Evolutionary conservation across 1,284 basidiomycete genomes (phyloP).

Genomic region (Ceratorhiza oryzae-sativae): DNA sequence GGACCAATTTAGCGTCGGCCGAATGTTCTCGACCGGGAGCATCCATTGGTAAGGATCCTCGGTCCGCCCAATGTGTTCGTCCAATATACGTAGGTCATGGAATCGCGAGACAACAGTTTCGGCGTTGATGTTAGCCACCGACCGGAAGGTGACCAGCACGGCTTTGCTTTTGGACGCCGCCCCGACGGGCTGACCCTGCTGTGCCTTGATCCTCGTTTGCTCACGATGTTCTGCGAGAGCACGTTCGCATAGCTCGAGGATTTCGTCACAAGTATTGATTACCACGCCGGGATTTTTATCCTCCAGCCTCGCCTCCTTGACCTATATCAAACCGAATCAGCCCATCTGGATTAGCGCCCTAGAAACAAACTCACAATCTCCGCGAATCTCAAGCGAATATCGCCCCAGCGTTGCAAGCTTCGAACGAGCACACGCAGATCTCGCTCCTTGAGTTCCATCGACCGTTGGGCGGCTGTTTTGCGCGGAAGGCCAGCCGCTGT

Average conservation of each 20-base stretch:
- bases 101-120: conserved; percentile 93
- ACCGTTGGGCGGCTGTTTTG: conserved; percentile 88
- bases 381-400: conserved; percentile 94
- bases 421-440: conserved; percentile 96
- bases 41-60: conserved; percentile 82
- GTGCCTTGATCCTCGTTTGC: conserved; percentile 75
- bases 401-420: conserved; percentile 97
- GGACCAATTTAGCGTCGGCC: conserved; percentile 95
- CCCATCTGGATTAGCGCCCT: conserved; percentile 32
- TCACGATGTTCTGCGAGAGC: conserved; percentile 87
- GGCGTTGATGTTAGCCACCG: conserved; percentile 94
- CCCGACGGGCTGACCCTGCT: conserved; percentile 84
- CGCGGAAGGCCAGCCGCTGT: conserved; percentile 66
- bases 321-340: conserved; percentile 56
- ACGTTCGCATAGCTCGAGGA: conserved; percentile 83
- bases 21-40: conserved; percentile 90
- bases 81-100: conserved; percentile 89
- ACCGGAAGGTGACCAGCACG: conserved; percentile 88
- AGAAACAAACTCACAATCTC: conserved; percentile 72
- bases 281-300: conserved; percentile 96
- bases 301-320: conserved; percentile 89
- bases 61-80: conserved; percentile 72
- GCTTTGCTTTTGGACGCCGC: conserved; percentile 86
- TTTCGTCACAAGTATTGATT: conserved; percentile 90
- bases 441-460: conserved; percentile 95